A percentile compares a stretch with the other conserved stretches of the same genome.
Evolutionary conservation across 2,329 filamentous ascomycete species (phyloP).

Genomic region (Xylaria sp.): DNA sequence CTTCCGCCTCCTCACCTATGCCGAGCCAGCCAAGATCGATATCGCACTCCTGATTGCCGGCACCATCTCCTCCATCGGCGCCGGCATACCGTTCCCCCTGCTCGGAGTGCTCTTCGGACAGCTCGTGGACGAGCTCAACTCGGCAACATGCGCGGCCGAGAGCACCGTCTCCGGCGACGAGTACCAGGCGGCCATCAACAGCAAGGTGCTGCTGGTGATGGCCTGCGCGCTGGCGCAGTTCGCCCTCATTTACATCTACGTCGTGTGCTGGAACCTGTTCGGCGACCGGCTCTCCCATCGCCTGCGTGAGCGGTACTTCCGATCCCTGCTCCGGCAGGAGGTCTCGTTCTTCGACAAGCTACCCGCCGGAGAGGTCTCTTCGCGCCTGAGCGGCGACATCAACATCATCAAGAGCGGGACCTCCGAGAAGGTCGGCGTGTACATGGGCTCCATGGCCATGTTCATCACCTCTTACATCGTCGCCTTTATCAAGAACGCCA

Average conservation of each 20-base stretch:
- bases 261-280: slow-evolving; percentile 60
- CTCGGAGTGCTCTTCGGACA: slow-evolving; percentile 67
- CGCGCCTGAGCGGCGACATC: slow-evolving; percentile 62
- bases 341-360: slow-evolving; percentile 60
- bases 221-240: slow-evolving; percentile 63
- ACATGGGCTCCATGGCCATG: slow-evolving; percentile 58
- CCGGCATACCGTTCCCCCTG: slow-evolving; percentile 65
- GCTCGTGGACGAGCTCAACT: slow-evolving; percentile 64
- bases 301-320: slow-evolving; percentile 58
- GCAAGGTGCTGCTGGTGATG: slow-evolving; percentile 59
- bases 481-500: slow-evolving; percentile 61
- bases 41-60: slow-evolving; percentile 46
- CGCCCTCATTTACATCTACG: slow-evolving; percentile 58
- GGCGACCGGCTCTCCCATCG: slow-evolving; percentile 60
- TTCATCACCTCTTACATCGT: slow-evolving; percentile 64
- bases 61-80: slow-evolving; percentile 51
- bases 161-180: slow-evolving; percentile 29
- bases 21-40: slow-evolving; percentile 48
- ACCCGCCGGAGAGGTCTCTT: slow-evolving; percentile 58
- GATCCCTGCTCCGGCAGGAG: slow-evolving; percentile 57
- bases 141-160: slow-evolving; percentile 52
- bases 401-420: slow-evolving; percentile 61
- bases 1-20: slow-evolving; percentile 50
- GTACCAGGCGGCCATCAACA: slow-evolving; percentile 46
- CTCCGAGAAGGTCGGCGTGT: slow-evolving; percentile 64